Base-by-base conservation (phyloP, 176 grass and related monocot species). In the Carex littledalei region DNA sequence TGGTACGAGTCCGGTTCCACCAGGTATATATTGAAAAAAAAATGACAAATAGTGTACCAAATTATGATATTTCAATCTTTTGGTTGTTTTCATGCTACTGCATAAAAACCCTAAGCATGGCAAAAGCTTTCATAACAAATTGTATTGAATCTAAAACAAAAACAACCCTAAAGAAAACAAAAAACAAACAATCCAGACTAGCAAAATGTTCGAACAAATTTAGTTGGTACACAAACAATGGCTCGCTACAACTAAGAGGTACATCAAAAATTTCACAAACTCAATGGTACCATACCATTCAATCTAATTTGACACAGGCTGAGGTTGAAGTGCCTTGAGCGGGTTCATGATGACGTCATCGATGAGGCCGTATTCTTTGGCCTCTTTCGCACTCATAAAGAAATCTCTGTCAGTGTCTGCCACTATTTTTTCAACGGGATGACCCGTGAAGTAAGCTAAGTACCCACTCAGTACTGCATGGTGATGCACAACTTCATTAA, bases 301-400 rank as follows among this genome's bases (percentile, higher is more conserved):
- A 9, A 16, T 41, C 80, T 89, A 87, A 84, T 88, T 78, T 58
- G 85, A 86, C 63, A 87, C 65, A 83, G 93, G 82, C 73, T 93
- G 89, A 24, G 93, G 88, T 81, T 91, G 84, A 68, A 94, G 84
- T 6, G 93, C 93, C 88, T 98, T 98, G 32, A 98, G 86, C 7
- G 93, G 91, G 69, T 98, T 94, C 82, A 84, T 89, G 84, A 98
- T 90, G 29, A 98, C 85, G 57, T 91, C 89, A 68, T 98, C 95
- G 10, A 95, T 93, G 66, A 98, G 85, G 13, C 95, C 95, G 53
- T 95, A 98, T 45, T 95, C 89, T 55, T 98, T 98, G 15, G 95
- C 95, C 77, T 98, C 95, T 80, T 98, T 93, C 4, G 91, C 93
- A 24, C 95, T 98, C 95, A 95, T 93, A 34, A 98, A 98, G 70